A percentile compares a stretch with the other conserved stretches of the same genome.
These are phyloP conservation scores for Vitis hybrid DNA, from an alignment of 177 flowering plant genomes.

Conservation along the genomic window DNA sequence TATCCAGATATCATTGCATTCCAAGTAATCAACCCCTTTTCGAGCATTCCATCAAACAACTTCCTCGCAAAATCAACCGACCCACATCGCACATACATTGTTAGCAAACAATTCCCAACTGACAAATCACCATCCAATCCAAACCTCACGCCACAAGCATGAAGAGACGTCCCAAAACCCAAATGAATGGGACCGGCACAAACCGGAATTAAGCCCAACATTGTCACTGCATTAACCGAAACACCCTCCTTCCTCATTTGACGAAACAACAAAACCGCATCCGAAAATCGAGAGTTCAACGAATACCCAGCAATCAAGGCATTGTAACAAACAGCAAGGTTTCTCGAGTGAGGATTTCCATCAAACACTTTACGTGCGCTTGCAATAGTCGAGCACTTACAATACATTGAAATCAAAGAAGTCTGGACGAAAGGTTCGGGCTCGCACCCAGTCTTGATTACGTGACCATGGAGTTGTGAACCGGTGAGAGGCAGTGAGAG, in stretches of 20 bases:
- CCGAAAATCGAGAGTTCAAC: slow-evolving; percentile 26
- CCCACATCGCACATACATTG: slow-evolving; percentile 80
- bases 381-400: slow-evolving; percentile 27
- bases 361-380: slow-evolving; percentile 67
- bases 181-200: slow-evolving; percentile 42
- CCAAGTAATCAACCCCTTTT: slow-evolving; percentile 78
- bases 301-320: slow-evolving; percentile 75
- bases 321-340: slow-evolving; percentile 65
- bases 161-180: slow-evolving; percentile 55
- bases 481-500: slow-evolving; percentile 58
- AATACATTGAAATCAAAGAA: slow-evolving; percentile 69
- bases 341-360: slow-evolving; percentile 37
- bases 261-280: slow-evolving; percentile 53
- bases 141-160: slow-evolving; percentile 52
- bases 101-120: slow-evolving; percentile 68
- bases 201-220: slow-evolving; percentile 74
- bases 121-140: slow-evolving; percentile 52
- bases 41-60: slow-evolving; percentile 61
- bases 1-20: slow-evolving; percentile 92
- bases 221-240: slow-evolving; percentile 46
- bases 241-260: slow-evolving; percentile 52
- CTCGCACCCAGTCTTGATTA: slow-evolving; percentile 54
- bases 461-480: slow-evolving; percentile 68
- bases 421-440: slow-evolving; percentile 64
- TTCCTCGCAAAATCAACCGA: slow-evolving; percentile 43